Base-by-base conservation (phyloP, 257 asterid genomes). In the Primulina eburnea region DNA sequence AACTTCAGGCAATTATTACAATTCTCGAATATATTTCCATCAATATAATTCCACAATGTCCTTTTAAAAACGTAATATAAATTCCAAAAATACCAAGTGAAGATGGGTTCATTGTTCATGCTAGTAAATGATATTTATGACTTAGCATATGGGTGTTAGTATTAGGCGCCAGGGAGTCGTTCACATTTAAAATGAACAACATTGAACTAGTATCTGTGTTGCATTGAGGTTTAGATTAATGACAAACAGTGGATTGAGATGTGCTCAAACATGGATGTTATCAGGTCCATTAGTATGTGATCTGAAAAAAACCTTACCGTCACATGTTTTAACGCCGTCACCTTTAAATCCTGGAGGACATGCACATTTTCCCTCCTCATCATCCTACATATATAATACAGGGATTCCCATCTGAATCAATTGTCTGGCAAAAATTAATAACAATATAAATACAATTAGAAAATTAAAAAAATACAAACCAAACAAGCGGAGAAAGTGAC, bases 261-360 rank as follows among this genome's bases (percentile, higher is more conserved):
- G 21, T 5, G 5, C 8, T 16, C 2, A 50, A 17, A 17, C 57
- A 50, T 12, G 21, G 20, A 4, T 47, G 21, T 50, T 50, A 16
- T 50, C 17, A 50, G 57, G 57, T 5, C 7, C 57, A 50, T 17
- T 50, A 50, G 57, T 50, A 4, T 17, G 57, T 50, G 20, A 17
- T 50, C 12, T 50, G 57, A 50, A 50, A 43, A 50, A 5, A 4
- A 12, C 12, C 79, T 62, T 72, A 84, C 88, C 88, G 64, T 72
- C 81, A 61, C 88, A 84, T 70, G 79, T 79, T 40, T 76, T 81
- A 50, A 80, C 78, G 20, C 88, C 86, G 60, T 84, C 86, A 2
- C 88, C 86, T 68, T 69, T 79, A 73, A 84, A 81, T 56, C 88
- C 88, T 5, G 76, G 79, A 79, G 88, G 88, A 26, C 88, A 84